Evolutionary conservation across 768 basidiomycete genomes (phyloP), one percentile per base, ranked within the genome.

Genomic region (Pleurotus giganteus): DNA sequence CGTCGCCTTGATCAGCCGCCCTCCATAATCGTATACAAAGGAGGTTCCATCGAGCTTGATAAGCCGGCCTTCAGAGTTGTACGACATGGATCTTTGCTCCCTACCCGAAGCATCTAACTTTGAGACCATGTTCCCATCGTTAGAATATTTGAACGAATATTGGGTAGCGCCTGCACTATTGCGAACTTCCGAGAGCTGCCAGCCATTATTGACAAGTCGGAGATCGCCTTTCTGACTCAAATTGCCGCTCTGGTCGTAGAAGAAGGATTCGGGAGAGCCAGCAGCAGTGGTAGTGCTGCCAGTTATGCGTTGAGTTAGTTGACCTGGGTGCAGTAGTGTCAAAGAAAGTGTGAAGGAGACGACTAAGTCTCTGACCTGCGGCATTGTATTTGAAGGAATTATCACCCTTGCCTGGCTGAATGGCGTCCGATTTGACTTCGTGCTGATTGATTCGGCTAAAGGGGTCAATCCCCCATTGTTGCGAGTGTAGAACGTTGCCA

Each of bases 181-280:
- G 26, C 45, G 34, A n/a, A 58, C 27, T n/a, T 46, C 54, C 1
- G 54, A 55, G 6, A 58, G 34, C 32, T 58, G 53, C 57, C 57
- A 58, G 6, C 57, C 57, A 15, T 42, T 32, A 24, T 58, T 55
- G 17, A 55, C 36, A 15, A 58, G 54, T n/a, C 41, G 23, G 15
- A 55, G 31, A 13, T 43, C 47, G 26, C 47, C 54, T 23, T 49
- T 58, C 15, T 47, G 34, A n/a, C 24, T 39, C 45, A 58, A 17
- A 46, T 58, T 58, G 31, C 57, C 57, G 3, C 44, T 55, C 15
- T 45, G 31, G 37, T 58, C 53, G 42, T 55, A 58, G 8, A 32
- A 21, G 13, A 50, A 50, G 49, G 19, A 12, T 9, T 50, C 49
- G 31, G 49, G 47, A 15, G 47, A 9, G 13, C 23, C 28, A 4